These are phyloP conservation scores for Spongiforma sp. DNA, from an alignment of 1,284 basidiomycete genomes.

Conservation along the genomic window DNA sequence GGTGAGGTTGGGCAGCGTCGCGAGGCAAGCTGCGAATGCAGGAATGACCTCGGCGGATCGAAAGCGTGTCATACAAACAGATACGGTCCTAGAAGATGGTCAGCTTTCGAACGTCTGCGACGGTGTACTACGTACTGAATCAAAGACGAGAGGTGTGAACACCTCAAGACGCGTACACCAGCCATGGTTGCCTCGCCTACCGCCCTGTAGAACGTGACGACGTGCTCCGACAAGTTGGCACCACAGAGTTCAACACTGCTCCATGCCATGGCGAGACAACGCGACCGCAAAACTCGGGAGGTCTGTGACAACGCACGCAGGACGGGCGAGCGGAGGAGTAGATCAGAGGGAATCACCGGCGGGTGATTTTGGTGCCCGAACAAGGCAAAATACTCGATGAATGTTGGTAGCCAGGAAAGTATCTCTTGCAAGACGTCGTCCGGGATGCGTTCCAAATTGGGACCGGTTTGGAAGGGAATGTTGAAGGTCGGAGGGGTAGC, in stretches of 20 bases:
- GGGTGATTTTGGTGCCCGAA: neutral
- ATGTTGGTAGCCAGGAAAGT: conserved; percentile 11
- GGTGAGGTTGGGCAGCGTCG: conserved; percentile 39
- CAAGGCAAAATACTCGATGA: neutral
- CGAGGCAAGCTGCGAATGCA: conserved; percentile 38
- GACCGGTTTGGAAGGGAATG: conserved; percentile 6
- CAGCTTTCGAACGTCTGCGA: neutral
- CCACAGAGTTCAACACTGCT: conserved; percentile 15
- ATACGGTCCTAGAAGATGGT: conserved; percentile 28
- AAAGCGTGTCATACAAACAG: conserved; percentile 23
- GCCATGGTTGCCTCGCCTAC: neutral
- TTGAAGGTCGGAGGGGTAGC: neutral
- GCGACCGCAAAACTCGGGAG: conserved; percentile 11
- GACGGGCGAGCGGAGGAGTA: conserved; percentile 6
- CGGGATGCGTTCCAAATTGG: conserved; percentile 15
- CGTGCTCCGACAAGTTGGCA: neutral
- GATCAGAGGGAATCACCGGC: neutral
- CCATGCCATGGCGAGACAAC: conserved; percentile 26
- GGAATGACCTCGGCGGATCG: conserved; percentile 26
- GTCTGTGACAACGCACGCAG: conserved; percentile 12
- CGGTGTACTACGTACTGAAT: conserved; percentile 13
- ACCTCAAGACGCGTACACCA: conserved; percentile 2
- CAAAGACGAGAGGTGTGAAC: conserved; percentile 9
- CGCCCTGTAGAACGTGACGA: neutral
- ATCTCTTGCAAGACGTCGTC: conserved; percentile 17